These are phyloP conservation scores for Solanum tacnaense DNA, from an alignment of 257 asterid genomes.

Conservation along the genomic window DNA sequence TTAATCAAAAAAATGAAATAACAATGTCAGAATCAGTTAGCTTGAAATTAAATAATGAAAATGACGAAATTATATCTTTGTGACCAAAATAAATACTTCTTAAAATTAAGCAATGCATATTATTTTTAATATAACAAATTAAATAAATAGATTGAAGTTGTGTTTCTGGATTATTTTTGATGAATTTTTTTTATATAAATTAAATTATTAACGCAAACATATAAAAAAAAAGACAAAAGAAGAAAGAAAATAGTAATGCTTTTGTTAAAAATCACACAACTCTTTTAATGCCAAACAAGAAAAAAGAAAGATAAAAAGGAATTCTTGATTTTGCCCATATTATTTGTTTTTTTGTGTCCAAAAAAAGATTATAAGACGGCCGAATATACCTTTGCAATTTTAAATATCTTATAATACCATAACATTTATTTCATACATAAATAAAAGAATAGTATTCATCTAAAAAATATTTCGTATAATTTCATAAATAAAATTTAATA, in stretches of 20 bases:
- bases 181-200: background rate
- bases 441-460: too few relatives aligned
- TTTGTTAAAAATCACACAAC: background rate
- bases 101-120: background rate
- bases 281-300: background rate
- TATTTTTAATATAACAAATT: background rate
- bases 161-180: background rate
- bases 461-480: too few relatives aligned
- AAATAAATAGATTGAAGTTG: background rate
- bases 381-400: background rate
- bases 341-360: background rate
- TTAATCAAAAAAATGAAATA: background rate
- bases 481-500: too few relatives aligned
- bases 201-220: background rate
- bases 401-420: too few relatives aligned
- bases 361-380: background rate
- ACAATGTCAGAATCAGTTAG: background rate
- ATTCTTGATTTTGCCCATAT: background rate
- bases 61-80: background rate
- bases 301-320: background rate
- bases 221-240: background rate
- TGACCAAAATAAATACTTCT: background rate
- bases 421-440: too few relatives aligned
- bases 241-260: background rate
- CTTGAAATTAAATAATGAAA: background rate